phyloP scores from a whole-genome alignment of 2,329 filamentous ascomycete species.

The Teratosphaeria destructans region DNA sequence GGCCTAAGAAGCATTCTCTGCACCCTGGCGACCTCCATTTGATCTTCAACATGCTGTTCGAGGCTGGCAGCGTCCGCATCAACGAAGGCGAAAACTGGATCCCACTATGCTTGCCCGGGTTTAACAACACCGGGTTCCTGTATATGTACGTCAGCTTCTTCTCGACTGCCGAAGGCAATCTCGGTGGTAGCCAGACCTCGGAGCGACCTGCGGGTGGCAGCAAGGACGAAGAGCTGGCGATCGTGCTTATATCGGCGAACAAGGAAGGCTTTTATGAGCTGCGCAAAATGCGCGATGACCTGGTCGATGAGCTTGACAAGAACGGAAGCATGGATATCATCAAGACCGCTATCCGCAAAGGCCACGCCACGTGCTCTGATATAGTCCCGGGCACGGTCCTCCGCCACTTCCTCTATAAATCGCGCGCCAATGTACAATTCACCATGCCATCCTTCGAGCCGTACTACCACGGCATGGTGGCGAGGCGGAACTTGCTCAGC shows the following conservation, averaged over 20 bases:
- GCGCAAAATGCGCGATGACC: slow-evolving; percentile 56
- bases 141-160: slow-evolving; percentile 99
- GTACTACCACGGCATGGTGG: slow-evolving; percentile 43
- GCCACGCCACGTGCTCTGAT: slow-evolving; percentile 61
- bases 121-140: slow-evolving; percentile 91
- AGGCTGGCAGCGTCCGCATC: slow-evolving; percentile 81
- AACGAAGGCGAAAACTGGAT: slow-evolving; percentile 98
- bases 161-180: slow-evolving; percentile 37
- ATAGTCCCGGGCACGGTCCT: slow-evolving; percentile 72
- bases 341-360: slow-evolving; percentile 56
- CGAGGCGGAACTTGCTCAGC: slow-evolving; percentile 54
- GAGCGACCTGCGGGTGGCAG: slow-evolving; percentile 28
- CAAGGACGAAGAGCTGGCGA: slow-evolving; percentile 59
- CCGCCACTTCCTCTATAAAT: slow-evolving; percentile 93
- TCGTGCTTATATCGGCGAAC: slow-evolving; percentile 83
- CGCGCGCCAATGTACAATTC: slow-evolving; percentile 87
- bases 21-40: slow-evolving; percentile 92
- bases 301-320: slow-evolving; percentile 61
- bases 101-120: slow-evolving; percentile 85
- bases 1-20: slow-evolving; percentile 87
- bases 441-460: slow-evolving; percentile 75
- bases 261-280: slow-evolving; percentile 90
- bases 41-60: slow-evolving; percentile 99
- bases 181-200: neutral
- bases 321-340: slow-evolving; percentile 69